Evolutionary conservation across 345 rosid species (phyloP).

Genomic region (Psidium friedrichsthalianum): DNA sequence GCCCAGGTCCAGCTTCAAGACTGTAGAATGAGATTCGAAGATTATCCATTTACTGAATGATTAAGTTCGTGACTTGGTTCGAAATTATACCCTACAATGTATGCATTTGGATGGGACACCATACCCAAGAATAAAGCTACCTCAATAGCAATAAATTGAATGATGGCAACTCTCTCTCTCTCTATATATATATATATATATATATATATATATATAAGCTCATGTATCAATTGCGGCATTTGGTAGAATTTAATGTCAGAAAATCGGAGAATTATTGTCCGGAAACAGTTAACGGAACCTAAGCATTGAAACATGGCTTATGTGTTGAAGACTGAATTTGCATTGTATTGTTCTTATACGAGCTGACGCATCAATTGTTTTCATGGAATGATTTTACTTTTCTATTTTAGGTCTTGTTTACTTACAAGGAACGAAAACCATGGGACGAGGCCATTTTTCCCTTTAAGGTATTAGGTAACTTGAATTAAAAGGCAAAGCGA

Average conservation of each 20-base stretch:
- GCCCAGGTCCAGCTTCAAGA: neutral
- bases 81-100: neutral
- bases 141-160: neutral
- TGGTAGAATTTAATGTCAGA: rapidly evolving
- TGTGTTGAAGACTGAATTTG: neutral
- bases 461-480: neutral
- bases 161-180: neutral
- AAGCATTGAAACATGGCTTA: neutral
- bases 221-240: neutral
- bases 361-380: neutral
- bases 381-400: neutral
- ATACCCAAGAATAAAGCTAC: neutral
- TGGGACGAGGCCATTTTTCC: no score
- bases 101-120: neutral
- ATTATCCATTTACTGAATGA: neutral
- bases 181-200: no score
- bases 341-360: neutral
- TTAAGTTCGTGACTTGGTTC: neutral
- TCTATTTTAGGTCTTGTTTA: neutral
- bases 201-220: neutral
- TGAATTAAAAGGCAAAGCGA: neutral
- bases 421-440: no score
- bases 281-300: rapidly evolving
- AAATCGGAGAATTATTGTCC: rapidly evolving
- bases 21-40: neutral